Percentiles rank a stretch among this genome's conserved stretches.
Evolutionary conservation across 345 rosid species (phyloP).

Genomic region (Arabis alpina): DNA sequence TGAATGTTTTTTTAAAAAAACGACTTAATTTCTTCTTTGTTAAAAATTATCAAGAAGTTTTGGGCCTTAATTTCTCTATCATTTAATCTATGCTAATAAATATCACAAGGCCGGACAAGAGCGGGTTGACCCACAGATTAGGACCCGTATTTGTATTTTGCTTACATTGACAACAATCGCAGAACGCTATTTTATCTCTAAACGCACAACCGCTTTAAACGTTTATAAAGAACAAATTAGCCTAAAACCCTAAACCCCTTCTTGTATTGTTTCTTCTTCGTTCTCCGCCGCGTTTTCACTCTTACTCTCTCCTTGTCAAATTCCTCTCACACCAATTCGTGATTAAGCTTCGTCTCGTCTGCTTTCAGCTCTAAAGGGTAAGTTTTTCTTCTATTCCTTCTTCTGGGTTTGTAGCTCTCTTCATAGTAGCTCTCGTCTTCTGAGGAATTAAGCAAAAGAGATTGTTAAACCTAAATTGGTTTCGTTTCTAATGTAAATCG

Average conservation of each 20-base stretch:
- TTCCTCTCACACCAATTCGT: not conserved
- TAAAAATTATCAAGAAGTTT: too few relatives aligned
- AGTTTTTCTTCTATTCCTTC: not conserved
- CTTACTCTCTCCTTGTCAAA: constrained; percentile 8
- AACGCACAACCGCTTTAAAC: constrained; percentile 1
- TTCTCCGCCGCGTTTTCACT: constrained; percentile 34
- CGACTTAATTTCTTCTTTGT: too few relatives aligned
- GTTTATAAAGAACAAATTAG: not conserved
- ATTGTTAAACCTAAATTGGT: constrained; percentile 6
- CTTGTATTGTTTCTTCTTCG: not conserved
- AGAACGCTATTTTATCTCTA: not conserved
- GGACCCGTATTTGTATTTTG: too few relatives aligned
- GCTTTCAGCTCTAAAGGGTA: constrained; percentile 10
- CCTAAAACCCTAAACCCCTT: constrained; percentile 29
- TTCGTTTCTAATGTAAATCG: not conserved
- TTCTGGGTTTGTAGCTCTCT: not conserved
- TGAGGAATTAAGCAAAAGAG: not conserved
- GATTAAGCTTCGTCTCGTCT: not conserved
- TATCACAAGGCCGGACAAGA: too few relatives aligned
- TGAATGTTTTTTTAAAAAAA: too few relatives aligned
- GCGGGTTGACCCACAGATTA: too few relatives aligned
- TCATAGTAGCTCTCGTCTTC: constrained; percentile 18
- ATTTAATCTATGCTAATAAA: too few relatives aligned
- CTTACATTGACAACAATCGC: too few relatives aligned
- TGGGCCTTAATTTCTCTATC: too few relatives aligned